Evolutionary conservation across 164 flowering plant genomes (phyloP).

Genomic region (Saururus chinensis): DNA sequence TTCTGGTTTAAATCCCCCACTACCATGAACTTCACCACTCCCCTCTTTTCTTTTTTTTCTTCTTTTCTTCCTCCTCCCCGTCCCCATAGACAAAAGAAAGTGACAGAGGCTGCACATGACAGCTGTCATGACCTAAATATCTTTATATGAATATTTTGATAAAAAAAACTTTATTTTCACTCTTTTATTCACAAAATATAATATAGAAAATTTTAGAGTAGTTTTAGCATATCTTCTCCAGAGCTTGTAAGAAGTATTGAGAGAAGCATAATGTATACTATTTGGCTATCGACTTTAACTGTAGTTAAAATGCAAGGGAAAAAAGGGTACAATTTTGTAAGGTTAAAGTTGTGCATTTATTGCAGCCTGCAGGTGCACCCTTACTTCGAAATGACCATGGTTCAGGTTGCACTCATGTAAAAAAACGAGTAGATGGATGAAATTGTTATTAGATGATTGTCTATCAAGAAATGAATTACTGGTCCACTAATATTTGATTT

Average conservation of each 20-base stretch:
- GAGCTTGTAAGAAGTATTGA: conserved; percentile 30
- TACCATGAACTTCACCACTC: no score
- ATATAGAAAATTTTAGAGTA: no score
- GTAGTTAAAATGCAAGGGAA: neutral
- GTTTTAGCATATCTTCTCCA: conserved; percentile 53
- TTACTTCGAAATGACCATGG: conserved; percentile 69
- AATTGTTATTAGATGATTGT: conserved; percentile 35
- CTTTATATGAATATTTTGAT: no score
- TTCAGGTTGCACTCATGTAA: conserved; percentile 81
- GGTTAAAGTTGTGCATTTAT: neutral
- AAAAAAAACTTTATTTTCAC: no score
- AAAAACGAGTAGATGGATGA: conserved; percentile 89
- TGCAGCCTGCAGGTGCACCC: conserved; percentile 92
- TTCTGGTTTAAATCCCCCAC: no score
- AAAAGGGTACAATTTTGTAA: neutral
- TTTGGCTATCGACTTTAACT: neutral
- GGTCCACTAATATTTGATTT: conserved; percentile 38
- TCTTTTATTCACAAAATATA: no score
- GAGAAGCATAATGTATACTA: conserved; percentile 60
- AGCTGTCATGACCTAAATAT: no score
- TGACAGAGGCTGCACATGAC: no score
- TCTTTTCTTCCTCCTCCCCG: no score
- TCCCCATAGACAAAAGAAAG: no score
- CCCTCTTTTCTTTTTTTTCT: no score
- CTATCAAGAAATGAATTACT: conserved; percentile 7